A percentile compares a stretch with the other conserved stretches of the same genome.
These are phyloP conservation scores for Leccinum pallidistipes DNA, from an alignment of 1,284 basidiomycete genomes.

Conservation along the genomic window DNA sequence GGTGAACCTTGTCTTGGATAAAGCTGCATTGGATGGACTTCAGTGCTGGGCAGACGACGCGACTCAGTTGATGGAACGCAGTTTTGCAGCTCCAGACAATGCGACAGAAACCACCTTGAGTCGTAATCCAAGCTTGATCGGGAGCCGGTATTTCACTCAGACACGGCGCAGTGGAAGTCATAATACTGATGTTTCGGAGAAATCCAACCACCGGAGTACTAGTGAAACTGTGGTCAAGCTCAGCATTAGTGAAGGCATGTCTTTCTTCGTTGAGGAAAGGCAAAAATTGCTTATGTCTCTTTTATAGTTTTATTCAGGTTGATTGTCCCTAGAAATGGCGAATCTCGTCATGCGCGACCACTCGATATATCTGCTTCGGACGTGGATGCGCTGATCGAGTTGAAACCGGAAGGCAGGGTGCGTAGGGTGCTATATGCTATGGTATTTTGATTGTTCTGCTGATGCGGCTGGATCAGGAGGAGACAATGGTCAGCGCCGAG, in stretches of 20 bases:
- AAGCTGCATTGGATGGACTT: conserved; percentile 67
- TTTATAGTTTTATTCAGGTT: conserved; percentile 44
- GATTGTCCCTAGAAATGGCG: conserved; percentile 39
- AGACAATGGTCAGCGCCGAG: conserved; percentile 64
- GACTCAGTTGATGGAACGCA: conserved; percentile 61
- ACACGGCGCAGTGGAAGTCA: conserved; percentile 49
- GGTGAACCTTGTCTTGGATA: conserved; percentile 61
- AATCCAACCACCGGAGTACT: conserved; percentile 25
- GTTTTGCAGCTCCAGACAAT: conserved; percentile 29
- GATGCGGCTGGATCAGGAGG: conserved; percentile 49
- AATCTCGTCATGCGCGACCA: conserved; percentile 37
- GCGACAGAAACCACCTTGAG: conserved; percentile 42
- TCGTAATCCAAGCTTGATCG: conserved; percentile 72
- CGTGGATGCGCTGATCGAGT: conserved; percentile 62
- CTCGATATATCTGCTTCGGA: conserved; percentile 65
- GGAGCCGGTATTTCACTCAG: conserved; percentile 78
- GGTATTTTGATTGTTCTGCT: conserved; percentile 8
- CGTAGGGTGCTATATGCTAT: conserved; percentile 13
- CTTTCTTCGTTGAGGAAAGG: background rate
- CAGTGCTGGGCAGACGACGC: conserved; percentile 88
- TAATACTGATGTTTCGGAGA: conserved; percentile 34
- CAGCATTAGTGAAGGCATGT: conserved; percentile 56
- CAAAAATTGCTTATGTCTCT: background rate
- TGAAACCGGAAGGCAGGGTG: conserved; percentile 72
- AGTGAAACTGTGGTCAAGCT: conserved; percentile 55